phyloP scores from a whole-genome alignment of 345 rosid species.

The Crucihimalaya himalaica region DNA sequence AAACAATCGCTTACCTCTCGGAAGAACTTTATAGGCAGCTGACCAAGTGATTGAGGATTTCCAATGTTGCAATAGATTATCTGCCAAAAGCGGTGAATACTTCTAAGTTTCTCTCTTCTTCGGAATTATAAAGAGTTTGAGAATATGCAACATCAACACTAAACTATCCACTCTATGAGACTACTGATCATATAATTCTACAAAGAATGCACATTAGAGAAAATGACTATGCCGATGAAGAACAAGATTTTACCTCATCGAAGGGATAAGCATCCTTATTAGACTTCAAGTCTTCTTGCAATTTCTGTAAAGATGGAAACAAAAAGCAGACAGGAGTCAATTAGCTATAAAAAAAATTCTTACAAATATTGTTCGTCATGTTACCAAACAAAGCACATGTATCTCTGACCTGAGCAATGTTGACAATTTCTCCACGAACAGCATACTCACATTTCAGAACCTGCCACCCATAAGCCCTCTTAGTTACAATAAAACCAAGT shows the following conservation, averaged over 20 bases:
- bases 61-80: constrained; percentile 92
- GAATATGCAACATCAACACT: neutral
- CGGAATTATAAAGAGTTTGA: neutral
- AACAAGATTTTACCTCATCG: constrained; percentile 61
- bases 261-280: constrained; percentile 75
- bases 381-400: neutral
- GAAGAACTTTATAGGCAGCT: constrained; percentile 80
- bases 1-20: constrained; percentile 58
- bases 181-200: neutral
- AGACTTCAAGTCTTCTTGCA: constrained; percentile 67
- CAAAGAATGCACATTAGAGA: neutral
- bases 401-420: constrained; percentile 74
- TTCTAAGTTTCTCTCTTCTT: neutral
- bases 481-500: neutral
- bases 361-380: neutral
- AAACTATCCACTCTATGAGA: constrained; percentile 11
- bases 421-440: constrained; percentile 92
- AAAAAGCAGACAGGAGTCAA: neutral
- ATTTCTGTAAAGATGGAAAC: constrained; percentile 46
- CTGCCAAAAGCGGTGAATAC: constrained; percentile 37
- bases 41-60: constrained; percentile 94
- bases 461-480: constrained; percentile 37
- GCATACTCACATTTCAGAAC: constrained; percentile 87
- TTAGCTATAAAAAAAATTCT: neutral
- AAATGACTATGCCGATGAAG: neutral